These are phyloP conservation scores for Botrytis medusae DNA, from an alignment of 2,329 filamentous ascomycete species.

Conservation along the genomic window DNA sequence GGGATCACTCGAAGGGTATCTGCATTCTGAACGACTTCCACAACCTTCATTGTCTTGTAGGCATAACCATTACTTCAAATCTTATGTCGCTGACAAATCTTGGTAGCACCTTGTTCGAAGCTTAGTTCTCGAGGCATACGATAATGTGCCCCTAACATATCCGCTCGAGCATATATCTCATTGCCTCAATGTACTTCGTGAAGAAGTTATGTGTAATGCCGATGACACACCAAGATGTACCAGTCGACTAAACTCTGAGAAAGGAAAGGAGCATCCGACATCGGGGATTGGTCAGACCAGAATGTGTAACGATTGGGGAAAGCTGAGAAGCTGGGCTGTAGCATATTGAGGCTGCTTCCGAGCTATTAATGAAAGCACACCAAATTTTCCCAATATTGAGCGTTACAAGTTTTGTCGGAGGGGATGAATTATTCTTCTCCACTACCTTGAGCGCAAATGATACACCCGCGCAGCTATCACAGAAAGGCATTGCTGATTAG, in stretches of 20 bases:
- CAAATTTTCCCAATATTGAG: background rate
- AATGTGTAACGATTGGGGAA: conserved; percentile 18
- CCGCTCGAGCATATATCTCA: conserved; percentile 4
- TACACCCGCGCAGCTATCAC: background rate
- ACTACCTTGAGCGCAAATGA: background rate
- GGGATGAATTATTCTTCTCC: background rate
- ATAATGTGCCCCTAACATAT: background rate
- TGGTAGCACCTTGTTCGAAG: background rate
- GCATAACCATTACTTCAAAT: background rate
- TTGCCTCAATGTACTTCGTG: conserved; percentile 20
- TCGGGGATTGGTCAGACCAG: conserved; percentile 9
- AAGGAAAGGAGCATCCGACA: conserved; percentile 9
- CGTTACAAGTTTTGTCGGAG: background rate
- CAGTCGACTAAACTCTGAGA: background rate
- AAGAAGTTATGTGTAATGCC: conserved; percentile 23
- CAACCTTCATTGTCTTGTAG: conserved; percentile 18
- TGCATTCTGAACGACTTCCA: conserved; percentile 17
- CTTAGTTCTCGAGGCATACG: background rate
- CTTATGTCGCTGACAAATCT: background rate
- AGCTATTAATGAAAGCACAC: conserved; percentile 8
- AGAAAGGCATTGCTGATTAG: background rate
- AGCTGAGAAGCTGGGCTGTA: conserved; percentile 4
- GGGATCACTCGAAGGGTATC: conserved; percentile 15
- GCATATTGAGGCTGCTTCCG: conserved; percentile 8
- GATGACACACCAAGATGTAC: conserved; percentile 19